A percentile compares a stretch with the other conserved stretches of the same genome.
Conservation (phyloP, 306 rosid genomes). For the Fragaria iinumae region DNA sequence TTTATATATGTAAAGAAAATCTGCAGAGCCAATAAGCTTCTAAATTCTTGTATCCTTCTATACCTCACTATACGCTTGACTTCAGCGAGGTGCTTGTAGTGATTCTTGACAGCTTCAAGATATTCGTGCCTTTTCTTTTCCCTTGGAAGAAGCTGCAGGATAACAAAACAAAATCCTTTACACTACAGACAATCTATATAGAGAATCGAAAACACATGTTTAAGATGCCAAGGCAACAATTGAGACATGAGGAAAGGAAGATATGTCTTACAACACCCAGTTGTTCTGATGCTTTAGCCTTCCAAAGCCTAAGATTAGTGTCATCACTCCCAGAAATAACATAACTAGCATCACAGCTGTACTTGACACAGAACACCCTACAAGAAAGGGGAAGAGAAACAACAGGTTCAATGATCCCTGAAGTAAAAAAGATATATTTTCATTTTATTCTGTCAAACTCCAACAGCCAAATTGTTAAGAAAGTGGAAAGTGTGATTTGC, state of each 20-base stretch:
- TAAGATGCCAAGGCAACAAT: background rate
- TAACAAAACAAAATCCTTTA: background rate
- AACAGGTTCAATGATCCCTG: slow-evolving; percentile 2
- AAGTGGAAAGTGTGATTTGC: slow-evolving; percentile 1
- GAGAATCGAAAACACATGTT: background rate
- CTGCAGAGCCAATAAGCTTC: background rate
- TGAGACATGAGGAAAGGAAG: background rate
- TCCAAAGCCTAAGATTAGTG: slow-evolving; percentile 94
- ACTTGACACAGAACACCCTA: slow-evolving; percentile 93
- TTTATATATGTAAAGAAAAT: background rate
- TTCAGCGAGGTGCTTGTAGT: slow-evolving; percentile 82
- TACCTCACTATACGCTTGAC: slow-evolving; percentile 79
- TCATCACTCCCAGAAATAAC: slow-evolving; percentile 96
- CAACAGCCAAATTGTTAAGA: background rate
- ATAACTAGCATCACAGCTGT: slow-evolving; percentile 89
- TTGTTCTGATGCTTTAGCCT: slow-evolving; percentile 94
- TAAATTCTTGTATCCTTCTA: slow-evolving; percentile 13
- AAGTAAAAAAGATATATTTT: background rate
- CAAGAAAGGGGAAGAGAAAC: slow-evolving; percentile 10
- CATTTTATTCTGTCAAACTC: background rate
- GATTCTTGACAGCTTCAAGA: slow-evolving; percentile 77
- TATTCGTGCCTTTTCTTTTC: slow-evolving; percentile 79
- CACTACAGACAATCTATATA: background rate
- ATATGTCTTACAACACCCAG: slow-evolving; percentile 78
- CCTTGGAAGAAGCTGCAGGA: slow-evolving; percentile 80